phyloP scores from a whole-genome alignment of 208 protist genomes.

The Acanthamoeba castellanii region DNA sequence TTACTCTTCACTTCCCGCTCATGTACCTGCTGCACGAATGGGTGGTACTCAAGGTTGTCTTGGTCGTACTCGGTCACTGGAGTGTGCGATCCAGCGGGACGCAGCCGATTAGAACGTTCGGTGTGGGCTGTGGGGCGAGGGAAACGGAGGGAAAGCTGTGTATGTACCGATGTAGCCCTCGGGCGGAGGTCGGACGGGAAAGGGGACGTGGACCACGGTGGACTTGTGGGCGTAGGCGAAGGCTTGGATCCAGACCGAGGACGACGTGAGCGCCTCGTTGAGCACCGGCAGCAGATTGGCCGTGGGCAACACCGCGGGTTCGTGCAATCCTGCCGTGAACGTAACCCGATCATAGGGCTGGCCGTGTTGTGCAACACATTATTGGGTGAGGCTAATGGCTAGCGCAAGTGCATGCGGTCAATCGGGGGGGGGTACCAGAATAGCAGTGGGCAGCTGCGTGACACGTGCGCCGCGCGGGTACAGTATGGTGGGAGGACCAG shows the following conservation, averaged over 20 bases:
- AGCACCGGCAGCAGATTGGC: conserved; percentile 79
- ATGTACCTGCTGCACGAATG: conserved; percentile 50
- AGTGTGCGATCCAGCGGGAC: too few species aligned
- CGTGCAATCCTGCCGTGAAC: conserved; percentile 79
- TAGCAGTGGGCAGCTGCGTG: conserved; percentile 74
- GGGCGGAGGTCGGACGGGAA: conserved; percentile 39
- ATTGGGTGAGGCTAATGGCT: too few species aligned
- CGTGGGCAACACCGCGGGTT: conserved; percentile 78
- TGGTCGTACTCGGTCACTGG: conserved; percentile 52
- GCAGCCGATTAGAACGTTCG: too few species aligned
- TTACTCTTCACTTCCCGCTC: too few species aligned
- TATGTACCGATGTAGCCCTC: not conserved
- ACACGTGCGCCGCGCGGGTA: conserved; percentile 83
- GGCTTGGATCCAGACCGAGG: conserved; percentile 86
- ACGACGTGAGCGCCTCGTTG: conserved; percentile 83
- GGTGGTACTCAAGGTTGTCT: conserved; percentile 50
- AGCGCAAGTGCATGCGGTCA: not conserved
- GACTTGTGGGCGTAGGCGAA: conserved; percentile 32
- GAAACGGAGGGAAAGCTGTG: too few species aligned
- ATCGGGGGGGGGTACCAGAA: conserved; percentile 62
- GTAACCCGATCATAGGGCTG: conserved; percentile 78
- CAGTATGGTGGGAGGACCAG: conserved; percentile 84
- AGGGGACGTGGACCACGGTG: conserved; percentile 11
- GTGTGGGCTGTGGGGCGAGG: too few species aligned
- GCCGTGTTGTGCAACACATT: not conserved